Evolutionary conservation across 192 early-diverging fungal species (phyloP), one percentile per base, ranked within the genome.

Genomic region (Phlyctochytrium planicorne): DNA sequence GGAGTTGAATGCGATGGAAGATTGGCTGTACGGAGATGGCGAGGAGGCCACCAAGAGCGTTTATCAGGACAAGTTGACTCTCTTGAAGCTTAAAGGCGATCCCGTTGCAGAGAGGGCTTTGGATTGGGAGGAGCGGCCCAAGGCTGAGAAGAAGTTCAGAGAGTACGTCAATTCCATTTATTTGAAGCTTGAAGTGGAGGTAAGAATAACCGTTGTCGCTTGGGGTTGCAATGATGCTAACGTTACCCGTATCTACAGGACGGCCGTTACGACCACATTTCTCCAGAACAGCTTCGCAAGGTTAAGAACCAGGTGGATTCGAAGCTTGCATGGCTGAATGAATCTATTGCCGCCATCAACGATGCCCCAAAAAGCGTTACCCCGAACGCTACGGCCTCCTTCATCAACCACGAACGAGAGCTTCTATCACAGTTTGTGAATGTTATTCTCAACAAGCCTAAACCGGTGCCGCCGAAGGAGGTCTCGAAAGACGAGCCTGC

Each of bases 1-100:
- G 53, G 79, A 85, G 25, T 78, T 96, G 61, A 91, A 83, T 66
- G 84, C 78, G 24, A 87, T 87, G 64, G 96, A 97, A 86, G 91
- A 96, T 76, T 98, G 96, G 96, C 87, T 98, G 71, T 98, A 98
- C 81, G 95, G 92, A 53, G 95, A 93, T 55, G 96, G 96, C 59
- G 93, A 96, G 60, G 92, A 93, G 73, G 85, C 92, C 0, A 88
- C 90, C 75, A 96, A 96, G 88, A 90, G 86, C 23, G 91, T 90
- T 24, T 98, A 95, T 66, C 76, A 83, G 25, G 88, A 87, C 71
- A 95, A 94, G 83, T 80, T 98, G 31, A 78, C 75, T 0, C 82
- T 77, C 14, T 88, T 98, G 71, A 90, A 91, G 82, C 85, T 85
- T 59, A 81, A 84, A 33, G 93, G 94, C 50, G 87, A 91, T 63